Conservation (phyloP, 352 stramenopile species). For the Pythium rhizo-oryzae region DNA sequence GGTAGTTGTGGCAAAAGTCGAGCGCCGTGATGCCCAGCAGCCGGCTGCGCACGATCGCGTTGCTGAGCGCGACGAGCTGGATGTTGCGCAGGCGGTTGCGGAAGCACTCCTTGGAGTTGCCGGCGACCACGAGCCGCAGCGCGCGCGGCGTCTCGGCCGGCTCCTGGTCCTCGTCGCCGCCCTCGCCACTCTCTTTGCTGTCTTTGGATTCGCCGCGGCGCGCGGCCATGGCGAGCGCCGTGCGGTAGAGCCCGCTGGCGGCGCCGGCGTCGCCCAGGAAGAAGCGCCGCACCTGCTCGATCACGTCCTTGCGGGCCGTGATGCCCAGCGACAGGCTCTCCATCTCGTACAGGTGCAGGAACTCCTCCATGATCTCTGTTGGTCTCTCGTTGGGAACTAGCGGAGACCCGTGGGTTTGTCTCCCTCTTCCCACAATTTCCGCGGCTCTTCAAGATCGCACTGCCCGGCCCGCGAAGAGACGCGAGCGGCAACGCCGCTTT, state of each 20-base stretch:
- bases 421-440: background rate
- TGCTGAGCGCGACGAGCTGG: constrained; percentile 56
- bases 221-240: constrained; percentile 48
- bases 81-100: constrained; percentile 67
- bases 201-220: constrained; percentile 24
- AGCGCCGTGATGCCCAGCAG: constrained; percentile 44
- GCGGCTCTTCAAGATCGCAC: constrained; percentile 35
- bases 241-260: constrained; percentile 44
- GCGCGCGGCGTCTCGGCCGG: background rate
- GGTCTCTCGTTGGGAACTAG: background rate
- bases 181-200: constrained; percentile 12
- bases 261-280: constrained; percentile 40
- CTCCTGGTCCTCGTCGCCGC: background rate
- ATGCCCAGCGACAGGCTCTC: constrained; percentile 71
- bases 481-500: no score
- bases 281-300: constrained; percentile 46
- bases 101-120: constrained; percentile 63
- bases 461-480: background rate
- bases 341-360: constrained; percentile 77
- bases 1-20: constrained; percentile 57
- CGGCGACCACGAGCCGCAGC: constrained; percentile 43
- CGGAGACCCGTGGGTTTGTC: background rate
- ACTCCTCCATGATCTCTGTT: constrained; percentile 54
- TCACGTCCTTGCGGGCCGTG: constrained; percentile 60
- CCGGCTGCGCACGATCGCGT: constrained; percentile 52